Base-by-base conservation (phyloP, 345 rosid species). In the Hibiscus tridactylites region DNA sequence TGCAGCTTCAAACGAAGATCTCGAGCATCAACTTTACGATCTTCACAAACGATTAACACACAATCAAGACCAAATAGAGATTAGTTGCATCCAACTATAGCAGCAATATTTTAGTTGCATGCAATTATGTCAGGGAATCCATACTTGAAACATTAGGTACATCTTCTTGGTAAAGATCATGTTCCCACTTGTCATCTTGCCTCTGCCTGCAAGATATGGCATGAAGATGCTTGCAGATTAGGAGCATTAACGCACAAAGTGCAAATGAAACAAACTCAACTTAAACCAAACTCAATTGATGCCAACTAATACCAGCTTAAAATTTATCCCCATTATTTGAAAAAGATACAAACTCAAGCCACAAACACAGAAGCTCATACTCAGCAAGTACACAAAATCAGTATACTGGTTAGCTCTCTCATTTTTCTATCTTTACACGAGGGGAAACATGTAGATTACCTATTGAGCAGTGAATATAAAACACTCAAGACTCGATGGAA, bases 131-230 rank as follows among this genome's bases (percentile, higher is more conserved):
- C 60, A 79, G 70, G 71, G 56, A 78, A 82, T 77, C 87, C 91
- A 75, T 96, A 96, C 99, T 83, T 83, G 97, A 86, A 75, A 78
- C 76, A 61, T 75, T 85, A 46, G 85, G 86, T 72, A 68, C 87
- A 71, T 82, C 79, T 60, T 77, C 77, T 11, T 71, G 56, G 77
- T 76, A 92, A 79, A 96, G 97, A 86, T 96, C 99, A 77, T 96
- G 99, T 84, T 92, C 96, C 99, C 99, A 96, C 80, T 87, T 96
- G 80, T 96, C 98, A 75, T 88, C 93, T 74, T 87, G 93, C 86
- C 99, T 86, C 82, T 88, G 93, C 79, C 98, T 96, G 93, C 81
- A 85, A 79, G 77, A 58, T 9, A 74, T 39, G 13, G 19, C 58
- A 67, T 13, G 29, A 73, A 62, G n/a, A 24, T 19, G 26, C 17